Evolutionary conservation across 352 stramenopile species (phyloP).

Genomic region (Globisporangium heterothallicum): DNA sequence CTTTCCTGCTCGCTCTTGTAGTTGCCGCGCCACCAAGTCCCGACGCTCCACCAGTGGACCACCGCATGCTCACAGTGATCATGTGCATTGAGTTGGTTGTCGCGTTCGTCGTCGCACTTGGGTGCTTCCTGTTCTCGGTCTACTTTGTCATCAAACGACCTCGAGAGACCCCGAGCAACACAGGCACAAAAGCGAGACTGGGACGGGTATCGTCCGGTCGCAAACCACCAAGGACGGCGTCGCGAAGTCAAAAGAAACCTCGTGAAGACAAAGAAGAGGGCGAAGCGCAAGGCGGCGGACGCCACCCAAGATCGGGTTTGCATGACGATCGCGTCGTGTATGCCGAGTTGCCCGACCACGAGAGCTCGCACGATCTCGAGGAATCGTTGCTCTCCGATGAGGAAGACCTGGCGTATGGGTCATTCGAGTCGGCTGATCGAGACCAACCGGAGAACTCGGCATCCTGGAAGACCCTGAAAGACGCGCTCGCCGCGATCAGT

Average conservation of each 20-base stretch:
- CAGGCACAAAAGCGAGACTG: not conserved
- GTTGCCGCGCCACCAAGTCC: slow-evolving; percentile 63
- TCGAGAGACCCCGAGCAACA: slow-evolving; percentile 20
- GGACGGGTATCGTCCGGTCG: slow-evolving; percentile 8
- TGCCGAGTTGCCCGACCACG: slow-evolving; percentile 8
- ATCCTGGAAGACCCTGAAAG: slow-evolving; percentile 47
- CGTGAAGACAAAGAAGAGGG: not conserved
- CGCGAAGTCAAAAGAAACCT: not conserved
- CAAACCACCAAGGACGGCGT: slow-evolving; percentile 3
- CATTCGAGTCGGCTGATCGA: slow-evolving; percentile 26
- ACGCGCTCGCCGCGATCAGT: slow-evolving; percentile 59
- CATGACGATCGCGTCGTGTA: slow-evolving; percentile 11
- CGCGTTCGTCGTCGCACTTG: slow-evolving; percentile 72
- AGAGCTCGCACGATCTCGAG: slow-evolving; percentile 48
- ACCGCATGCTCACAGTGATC: slow-evolving; percentile 77
- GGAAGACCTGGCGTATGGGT: slow-evolving; percentile 64
- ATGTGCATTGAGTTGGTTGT: slow-evolving; percentile 85
- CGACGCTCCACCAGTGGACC: slow-evolving; percentile 72
- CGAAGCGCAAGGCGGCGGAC: not conserved
- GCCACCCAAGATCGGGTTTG: slow-evolving; percentile 5
- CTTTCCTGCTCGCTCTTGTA: slow-evolving; percentile 5
- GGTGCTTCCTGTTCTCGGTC: slow-evolving; percentile 82
- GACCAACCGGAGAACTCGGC: slow-evolving; percentile 14
- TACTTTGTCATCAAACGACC: slow-evolving; percentile 86
- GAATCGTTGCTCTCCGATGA: slow-evolving; percentile 65